Percentiles rank a stretch among this genome's conserved stretches.
phyloP scores from a whole-genome alignment of 129 eudicot species.

The Escallonia rubra region DNA sequence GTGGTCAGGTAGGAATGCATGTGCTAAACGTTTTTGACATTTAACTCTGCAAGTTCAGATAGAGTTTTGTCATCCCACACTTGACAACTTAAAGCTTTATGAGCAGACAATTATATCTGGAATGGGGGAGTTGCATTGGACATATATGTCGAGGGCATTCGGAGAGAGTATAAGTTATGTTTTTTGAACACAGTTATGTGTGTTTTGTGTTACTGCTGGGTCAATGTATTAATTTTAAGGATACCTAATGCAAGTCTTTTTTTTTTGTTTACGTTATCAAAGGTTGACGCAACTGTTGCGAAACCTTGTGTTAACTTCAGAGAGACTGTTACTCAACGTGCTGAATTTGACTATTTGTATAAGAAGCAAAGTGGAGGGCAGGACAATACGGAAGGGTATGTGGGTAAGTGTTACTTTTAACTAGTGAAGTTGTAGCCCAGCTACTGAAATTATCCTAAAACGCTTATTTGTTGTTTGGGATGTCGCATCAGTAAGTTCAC shows the following conservation, averaged over 20 bases:
- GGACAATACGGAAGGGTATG: slow-evolving; percentile 96
- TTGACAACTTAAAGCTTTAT: slow-evolving; percentile 19
- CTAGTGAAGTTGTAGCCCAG: too few relatives aligned
- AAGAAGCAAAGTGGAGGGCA: slow-evolving; percentile 99
- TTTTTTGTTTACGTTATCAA: slow-evolving; percentile 6
- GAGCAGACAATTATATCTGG: slow-evolving; percentile 96
- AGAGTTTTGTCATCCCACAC: slow-evolving; percentile 1
- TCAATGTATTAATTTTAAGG: not conserved
- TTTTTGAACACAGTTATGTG: slow-evolving; percentile 3
- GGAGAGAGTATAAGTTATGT: slow-evolving; percentile 81
- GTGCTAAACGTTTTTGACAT: too few relatives aligned
- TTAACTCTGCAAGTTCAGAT: too few relatives aligned
- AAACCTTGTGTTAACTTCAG: slow-evolving; percentile 98
- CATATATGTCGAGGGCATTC: slow-evolving; percentile 87
- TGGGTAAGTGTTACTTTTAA: slow-evolving; percentile 47
- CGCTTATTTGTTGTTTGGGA: too few relatives aligned
- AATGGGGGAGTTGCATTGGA: slow-evolving; percentile 98
- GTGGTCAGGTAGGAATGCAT: slow-evolving; percentile 57
- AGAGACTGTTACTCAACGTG: slow-evolving; percentile 91
- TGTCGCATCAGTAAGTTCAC: too few relatives aligned
- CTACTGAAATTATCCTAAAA: too few relatives aligned
- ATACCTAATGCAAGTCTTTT: not conserved
- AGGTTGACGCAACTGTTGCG: slow-evolving; percentile 92
- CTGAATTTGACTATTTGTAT: slow-evolving; percentile 91
- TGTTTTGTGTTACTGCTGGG: not conserved